Base-by-base conservation (phyloP, 371 early-diverging fungal species). In the Mortierella sp. region DNA sequence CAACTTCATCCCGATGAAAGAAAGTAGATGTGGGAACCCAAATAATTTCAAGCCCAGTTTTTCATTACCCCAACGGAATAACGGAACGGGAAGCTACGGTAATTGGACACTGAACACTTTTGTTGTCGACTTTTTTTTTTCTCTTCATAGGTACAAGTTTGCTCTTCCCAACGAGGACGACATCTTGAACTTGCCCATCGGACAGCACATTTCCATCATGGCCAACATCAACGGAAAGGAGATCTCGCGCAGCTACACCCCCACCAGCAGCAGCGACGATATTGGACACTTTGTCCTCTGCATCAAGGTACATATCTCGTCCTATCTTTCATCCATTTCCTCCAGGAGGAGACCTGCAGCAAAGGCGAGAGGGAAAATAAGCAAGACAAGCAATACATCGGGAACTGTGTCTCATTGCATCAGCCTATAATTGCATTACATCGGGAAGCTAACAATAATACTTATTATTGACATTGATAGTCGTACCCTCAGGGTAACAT, bases 161-260 rank as follows among this genome's bases (percentile, higher is more conserved):
- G 94, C 88, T 44, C 91, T 98, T 57, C 96, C 97, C 19, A 59
- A 83, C 61, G 88, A 91, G 71, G 93, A 94, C 73, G 89, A 90
- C 59, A 77, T 89, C 59, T 91, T 98, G 57, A 98, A 98, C 40
- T 91, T 98, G 81, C 97, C 98, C 74, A 96, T 96, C 79, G 98
- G 98, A 31, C 98, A 97, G 90, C 98, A 98, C 87, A 94, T 98
- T 78, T 96, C 97, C 59, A 90, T 98, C 71, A 94, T 94, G 92
- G 95, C 96, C 37, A 91, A 92, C 74, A 93, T 97, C 79, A 92
- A 94, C 80, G 98, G 97, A 79, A 97, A 98, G 86, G 93, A 94
- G 64, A 91, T 97, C 64, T 90, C 92, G 46, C 94, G 98, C 73
- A 97, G 96, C 88, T 98, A 98, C 88, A 98, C 98, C 34, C 98